Evolutionary conservation across 768 basidiomycete genomes (phyloP).

Genomic region (Xanthoconium purpureum): DNA sequence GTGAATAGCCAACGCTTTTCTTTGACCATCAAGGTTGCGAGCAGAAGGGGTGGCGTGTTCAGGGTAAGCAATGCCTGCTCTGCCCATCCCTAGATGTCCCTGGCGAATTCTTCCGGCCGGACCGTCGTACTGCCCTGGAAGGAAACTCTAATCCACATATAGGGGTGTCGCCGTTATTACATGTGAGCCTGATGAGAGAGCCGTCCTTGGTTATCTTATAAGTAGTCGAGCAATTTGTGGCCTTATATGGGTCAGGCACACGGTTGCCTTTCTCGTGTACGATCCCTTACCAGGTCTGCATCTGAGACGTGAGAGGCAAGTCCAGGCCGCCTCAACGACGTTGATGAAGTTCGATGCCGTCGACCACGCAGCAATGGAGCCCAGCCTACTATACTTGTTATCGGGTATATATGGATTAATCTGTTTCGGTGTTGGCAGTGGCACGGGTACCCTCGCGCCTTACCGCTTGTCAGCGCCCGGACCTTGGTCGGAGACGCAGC

Average conservation of each 20-base stretch:
- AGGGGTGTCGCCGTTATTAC: constrained; percentile 12
- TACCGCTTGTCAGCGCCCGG: constrained; percentile 15
- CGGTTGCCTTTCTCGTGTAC: constrained; percentile 7
- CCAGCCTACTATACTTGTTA: constrained; percentile 15
- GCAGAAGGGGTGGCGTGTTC: constrained; percentile 19
- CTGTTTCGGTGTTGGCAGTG: constrained; percentile 6
- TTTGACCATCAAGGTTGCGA: constrained; percentile 18
- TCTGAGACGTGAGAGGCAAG: constrained; percentile 14
- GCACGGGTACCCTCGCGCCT: constrained; percentile 4
- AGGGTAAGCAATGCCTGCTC: constrained; percentile 15
- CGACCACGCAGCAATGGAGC: neutral
- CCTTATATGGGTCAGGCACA: constrained; percentile 15
- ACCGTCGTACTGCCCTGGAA: constrained; percentile 1
- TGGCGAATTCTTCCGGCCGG: constrained; percentile 16
- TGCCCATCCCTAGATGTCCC: constrained; percentile 13
- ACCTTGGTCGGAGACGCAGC: constrained; percentile 1
- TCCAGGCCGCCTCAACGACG: neutral
- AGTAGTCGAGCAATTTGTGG: constrained; percentile 7
- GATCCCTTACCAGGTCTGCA: constrained; percentile 3
- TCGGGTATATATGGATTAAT: constrained; percentile 1
- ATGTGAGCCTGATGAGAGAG: constrained; percentile 3
- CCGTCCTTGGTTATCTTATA: constrained; percentile 12
- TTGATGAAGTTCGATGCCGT: constrained; percentile 11
- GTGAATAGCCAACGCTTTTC: constrained; percentile 7
- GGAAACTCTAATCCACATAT: constrained; percentile 1